Conservation (phyloP, 192 early-diverging fungal species). For the Rhizophagus sp. region DNA sequence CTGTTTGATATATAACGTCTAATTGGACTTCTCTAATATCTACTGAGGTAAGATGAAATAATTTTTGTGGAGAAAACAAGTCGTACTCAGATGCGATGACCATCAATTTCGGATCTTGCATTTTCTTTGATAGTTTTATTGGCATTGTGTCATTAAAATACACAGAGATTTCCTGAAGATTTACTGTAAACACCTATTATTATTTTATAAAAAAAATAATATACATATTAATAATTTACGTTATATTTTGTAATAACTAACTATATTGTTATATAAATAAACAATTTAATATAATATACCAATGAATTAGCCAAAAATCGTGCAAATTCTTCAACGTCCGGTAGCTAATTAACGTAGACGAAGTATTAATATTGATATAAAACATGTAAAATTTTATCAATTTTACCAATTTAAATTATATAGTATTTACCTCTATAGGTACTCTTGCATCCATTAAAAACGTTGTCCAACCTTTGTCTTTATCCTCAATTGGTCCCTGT, state of each 20-base stretch:
- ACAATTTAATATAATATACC: constrained; percentile 24
- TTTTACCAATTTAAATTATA: no score
- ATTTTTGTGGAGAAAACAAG: constrained; percentile 62
- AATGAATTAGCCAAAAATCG: constrained; percentile 64
- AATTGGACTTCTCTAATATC: constrained; percentile 58
- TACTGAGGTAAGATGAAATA: constrained; percentile 70
- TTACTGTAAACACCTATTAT: constrained; percentile 66
- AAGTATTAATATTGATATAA: not conserved
- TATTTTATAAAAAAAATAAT: constrained; percentile 33
- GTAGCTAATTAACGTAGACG: constrained; percentile 26
- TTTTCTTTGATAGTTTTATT: constrained; percentile 66
- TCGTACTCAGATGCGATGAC: constrained; percentile 47
- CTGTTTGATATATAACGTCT: constrained; percentile 43
- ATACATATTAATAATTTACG: no score
- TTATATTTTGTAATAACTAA: not conserved
- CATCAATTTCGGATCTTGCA: constrained; percentile 62
- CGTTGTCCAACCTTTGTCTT: constrained; percentile 56
- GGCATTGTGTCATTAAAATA: constrained; percentile 62
- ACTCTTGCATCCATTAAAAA: constrained; percentile 80
- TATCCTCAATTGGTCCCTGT: constrained; percentile 51
- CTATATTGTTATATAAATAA: no score
- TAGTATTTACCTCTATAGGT: constrained; percentile 46
- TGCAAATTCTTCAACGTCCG: constrained; percentile 61
- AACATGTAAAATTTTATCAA: no score
- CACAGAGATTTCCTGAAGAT: constrained; percentile 66